Conservation (phyloP, 208 protist species). For the Leishmania turanica region DNA sequence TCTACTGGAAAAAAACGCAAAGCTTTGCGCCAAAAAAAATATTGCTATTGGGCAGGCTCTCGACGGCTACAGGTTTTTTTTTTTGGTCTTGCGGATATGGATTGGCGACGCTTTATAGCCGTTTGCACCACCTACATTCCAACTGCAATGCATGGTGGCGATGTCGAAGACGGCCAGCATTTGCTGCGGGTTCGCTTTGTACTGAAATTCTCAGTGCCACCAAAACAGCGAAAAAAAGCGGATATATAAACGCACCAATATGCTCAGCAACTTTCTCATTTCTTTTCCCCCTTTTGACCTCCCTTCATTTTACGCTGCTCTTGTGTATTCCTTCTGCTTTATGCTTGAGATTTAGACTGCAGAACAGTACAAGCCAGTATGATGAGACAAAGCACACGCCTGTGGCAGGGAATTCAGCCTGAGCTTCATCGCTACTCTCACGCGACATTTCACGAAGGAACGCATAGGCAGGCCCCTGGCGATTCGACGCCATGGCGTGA, state of each 20-base stretch:
- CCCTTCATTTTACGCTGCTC: neutral
- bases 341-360: conserved; percentile 6
- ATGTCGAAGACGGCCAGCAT: neutral
- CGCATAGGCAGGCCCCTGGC: conserved; percentile 80
- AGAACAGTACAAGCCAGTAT: conserved; percentile 2
- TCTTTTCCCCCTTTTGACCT: conserved; percentile 6
- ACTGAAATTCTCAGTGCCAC: neutral
- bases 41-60: neutral
- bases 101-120: neutral
- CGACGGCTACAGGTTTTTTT: neutral
- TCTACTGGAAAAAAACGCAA: conserved; percentile 6
- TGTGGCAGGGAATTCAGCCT: conserved; percentile 52
- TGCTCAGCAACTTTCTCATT: conserved; percentile 12
- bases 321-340: conserved; percentile 16
- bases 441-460: conserved; percentile 88
- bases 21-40: neutral
- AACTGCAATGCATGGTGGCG: neutral
- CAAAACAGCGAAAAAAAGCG: neutral
- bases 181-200: neutral
- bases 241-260: neutral
- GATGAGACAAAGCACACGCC: conserved; percentile 21
- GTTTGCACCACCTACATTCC: too few relatives aligned
- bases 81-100: neutral
- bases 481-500: conserved; percentile 89
- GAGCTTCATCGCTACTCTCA: conserved; percentile 84